These are phyloP conservation scores for Rheum nobile DNA, from an alignment of 148 eudicot species.

Conservation along the genomic window DNA sequence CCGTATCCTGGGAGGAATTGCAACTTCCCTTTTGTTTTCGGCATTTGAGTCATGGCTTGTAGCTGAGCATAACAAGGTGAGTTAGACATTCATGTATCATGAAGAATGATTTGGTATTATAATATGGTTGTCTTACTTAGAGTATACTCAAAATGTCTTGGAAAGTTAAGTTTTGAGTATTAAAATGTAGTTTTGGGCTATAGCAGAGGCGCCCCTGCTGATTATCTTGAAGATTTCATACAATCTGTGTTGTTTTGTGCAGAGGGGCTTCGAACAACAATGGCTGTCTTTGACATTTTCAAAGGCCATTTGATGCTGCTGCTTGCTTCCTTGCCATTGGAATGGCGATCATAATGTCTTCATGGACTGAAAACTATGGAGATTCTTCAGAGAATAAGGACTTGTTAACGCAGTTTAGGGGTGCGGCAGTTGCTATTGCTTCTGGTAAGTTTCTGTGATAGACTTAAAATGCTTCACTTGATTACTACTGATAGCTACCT, in stretches of 20 bases:
- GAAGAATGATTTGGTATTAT: too few species aligned
- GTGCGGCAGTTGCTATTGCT: slow-evolving; percentile 95
- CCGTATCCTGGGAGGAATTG: slow-evolving; percentile 92
- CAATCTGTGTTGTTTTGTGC: slow-evolving; percentile 17
- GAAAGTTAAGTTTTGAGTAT: too few species aligned
- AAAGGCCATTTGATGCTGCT: slow-evolving; percentile 97
- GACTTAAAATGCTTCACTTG: not conserved
- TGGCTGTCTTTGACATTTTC: slow-evolving; percentile 97
- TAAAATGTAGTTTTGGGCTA: not conserved
- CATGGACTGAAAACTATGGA: slow-evolving; percentile 95
- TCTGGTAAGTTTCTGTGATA: slow-evolving; percentile 46
- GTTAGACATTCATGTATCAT: slow-evolving; percentile 13
- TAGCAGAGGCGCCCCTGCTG: too few species aligned
- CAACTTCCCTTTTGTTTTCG: slow-evolving; percentile 84
- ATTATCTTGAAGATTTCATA: not conserved
- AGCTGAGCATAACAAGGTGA: slow-evolving; percentile 14
- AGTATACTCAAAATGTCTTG: not conserved
- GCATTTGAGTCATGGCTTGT: slow-evolving; percentile 91
- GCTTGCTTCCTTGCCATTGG: slow-evolving; percentile 87
- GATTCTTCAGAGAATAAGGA: slow-evolving; percentile 93
- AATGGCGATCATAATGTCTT: slow-evolving; percentile 62
- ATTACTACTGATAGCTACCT: too few species aligned
- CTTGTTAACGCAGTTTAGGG: slow-evolving; percentile 75
- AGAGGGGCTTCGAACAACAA: slow-evolving; percentile 85
- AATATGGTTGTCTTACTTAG: too few species aligned